Base-by-base conservation (phyloP, 1,284 basidiomycete species). In the Afroboletus lepidellus region DNA sequence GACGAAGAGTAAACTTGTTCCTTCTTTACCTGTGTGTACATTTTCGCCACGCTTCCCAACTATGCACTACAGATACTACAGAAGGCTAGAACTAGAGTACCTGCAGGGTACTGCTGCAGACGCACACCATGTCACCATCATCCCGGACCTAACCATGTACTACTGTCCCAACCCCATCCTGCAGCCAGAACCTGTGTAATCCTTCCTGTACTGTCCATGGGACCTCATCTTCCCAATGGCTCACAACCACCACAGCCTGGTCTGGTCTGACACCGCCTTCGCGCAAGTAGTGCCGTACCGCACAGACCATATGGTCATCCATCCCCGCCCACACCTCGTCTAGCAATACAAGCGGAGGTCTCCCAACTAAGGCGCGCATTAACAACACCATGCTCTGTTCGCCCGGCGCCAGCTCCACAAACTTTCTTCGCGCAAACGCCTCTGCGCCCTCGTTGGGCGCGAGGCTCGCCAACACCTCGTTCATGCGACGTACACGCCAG, bases 321-420 rank as follows among this genome's bases (percentile, higher is more conserved):
- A 97, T 94, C 27, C 93, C 94, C 27, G 89, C 84, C 80, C 91
- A 93, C 12, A 87, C 90, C 67, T 98, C 94, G 63, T 98, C 94
- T 33, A 97, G 72, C 12, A 97, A 75, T 11, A 97, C 74, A 33
- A 98, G 63, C 39, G 77, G 78, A 2, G 90, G 81, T 36, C 69
- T 75, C 42, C 77, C 79, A 0, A 94, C 91, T 27, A 96, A 73
- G 16, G 94, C 91, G 12, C 94, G 82, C 77, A 95, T 84, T 44
- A 97, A 77, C 27, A 97, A 72, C 13, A 92, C 81, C 30, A 94
- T 70, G 34, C 84, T 79, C 70, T 95, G 93, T 65, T 90, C 87
- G 0, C 86, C 85, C 0, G 81, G 76, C 0, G 84, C 75, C 7
- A 92, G 75, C 32, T 77, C 76, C 0, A 79, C 75, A 61, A 94